Base-by-base conservation (phyloP, 768 basidiomycete species). In the Russula brevipes region DNA sequence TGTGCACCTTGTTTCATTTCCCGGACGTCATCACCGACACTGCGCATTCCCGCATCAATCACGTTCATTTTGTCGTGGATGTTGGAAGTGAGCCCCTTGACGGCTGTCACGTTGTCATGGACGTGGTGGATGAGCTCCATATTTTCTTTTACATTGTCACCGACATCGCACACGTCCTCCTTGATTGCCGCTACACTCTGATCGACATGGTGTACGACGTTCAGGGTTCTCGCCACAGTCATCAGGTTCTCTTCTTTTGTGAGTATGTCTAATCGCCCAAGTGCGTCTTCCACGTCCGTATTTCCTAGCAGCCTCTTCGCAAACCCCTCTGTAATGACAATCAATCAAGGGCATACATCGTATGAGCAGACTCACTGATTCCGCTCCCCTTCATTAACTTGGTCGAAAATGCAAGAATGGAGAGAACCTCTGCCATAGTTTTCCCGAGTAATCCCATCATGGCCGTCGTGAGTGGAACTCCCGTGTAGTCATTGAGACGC, bases 241-340 rank as follows among this genome's bases (percentile, higher is more conserved):
- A 56, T 44, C 12, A 5, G 31, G 33, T 17, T 19, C 39, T 61
- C 60, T 33, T 42, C 50, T 19, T 55, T 31, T 7, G 60, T 61
- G 8, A 61, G 47, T 1, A 33, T 19, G 12, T 50, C 54, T 9
- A 61, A 61, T 17, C 60, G 31, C 17, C 10, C 1, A 8, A 61
- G 46, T 14, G 54, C 60, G 50, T 49, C 31, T 7, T 61, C 38
- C 14, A 61, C 50, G 5, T 33, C 50, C 0, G 30, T 42, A 30
- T 9, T 36, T 52, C 41, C 50, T 8, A 44, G n/a, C 1, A 59
- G n/a, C 5, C 41, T 59, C 41, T 59, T 52, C 24, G 2, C 41
- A 2, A n/a, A 44, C 42, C 24, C n/a, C 36, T 41, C 35, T 50
- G 42, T n/a, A 33, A 1, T 11, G 4, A 52, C 42, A 4, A 19